Evolutionary conservation across 306 rosid species (phyloP).

Genomic region (Hippophae rhamnoides): DNA sequence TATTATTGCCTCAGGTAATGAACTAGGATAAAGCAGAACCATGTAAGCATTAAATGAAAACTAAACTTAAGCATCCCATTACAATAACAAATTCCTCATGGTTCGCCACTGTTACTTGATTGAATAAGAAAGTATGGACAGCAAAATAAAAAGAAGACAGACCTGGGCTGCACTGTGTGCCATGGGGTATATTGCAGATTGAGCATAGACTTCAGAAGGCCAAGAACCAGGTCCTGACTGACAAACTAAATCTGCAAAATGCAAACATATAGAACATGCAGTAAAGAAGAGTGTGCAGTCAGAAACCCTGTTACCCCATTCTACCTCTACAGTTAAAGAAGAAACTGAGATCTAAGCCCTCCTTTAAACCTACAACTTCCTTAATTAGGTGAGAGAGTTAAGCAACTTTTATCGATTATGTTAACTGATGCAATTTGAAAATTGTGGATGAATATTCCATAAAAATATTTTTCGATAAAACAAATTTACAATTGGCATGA

Average conservation of each 20-base stretch:
- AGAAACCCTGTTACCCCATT: background rate
- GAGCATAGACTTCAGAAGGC: constrained; percentile 81
- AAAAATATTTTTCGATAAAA: constrained; percentile 1
- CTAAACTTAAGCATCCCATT: background rate
- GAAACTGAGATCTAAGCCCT: background rate
- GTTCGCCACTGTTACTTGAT: background rate
- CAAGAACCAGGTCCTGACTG: constrained; percentile 97
- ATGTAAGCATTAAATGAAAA: background rate
- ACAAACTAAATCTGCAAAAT: constrained; percentile 71
- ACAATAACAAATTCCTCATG: too few species aligned
- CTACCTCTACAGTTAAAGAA: background rate
- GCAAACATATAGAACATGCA: constrained; percentile 14
- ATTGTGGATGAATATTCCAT: background rate
- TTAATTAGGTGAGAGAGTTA: background rate
- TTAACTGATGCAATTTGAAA: background rate
- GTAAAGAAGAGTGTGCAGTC: constrained; percentile 13
- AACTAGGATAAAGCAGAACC: background rate
- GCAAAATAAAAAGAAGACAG: constrained; percentile 9
- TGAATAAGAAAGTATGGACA: background rate
- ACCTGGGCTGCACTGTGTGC: constrained; percentile 99
- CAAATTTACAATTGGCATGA: background rate
- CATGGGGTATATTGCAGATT: constrained; percentile 91
- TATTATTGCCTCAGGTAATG: background rate
- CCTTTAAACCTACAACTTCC: background rate
- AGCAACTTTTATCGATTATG: background rate